A percentile compares a stretch with the other conserved stretches of the same genome.
Conservation (phyloP, 1,284 basidiomycete genomes). For the Mrakiaceae sp. region DNA sequence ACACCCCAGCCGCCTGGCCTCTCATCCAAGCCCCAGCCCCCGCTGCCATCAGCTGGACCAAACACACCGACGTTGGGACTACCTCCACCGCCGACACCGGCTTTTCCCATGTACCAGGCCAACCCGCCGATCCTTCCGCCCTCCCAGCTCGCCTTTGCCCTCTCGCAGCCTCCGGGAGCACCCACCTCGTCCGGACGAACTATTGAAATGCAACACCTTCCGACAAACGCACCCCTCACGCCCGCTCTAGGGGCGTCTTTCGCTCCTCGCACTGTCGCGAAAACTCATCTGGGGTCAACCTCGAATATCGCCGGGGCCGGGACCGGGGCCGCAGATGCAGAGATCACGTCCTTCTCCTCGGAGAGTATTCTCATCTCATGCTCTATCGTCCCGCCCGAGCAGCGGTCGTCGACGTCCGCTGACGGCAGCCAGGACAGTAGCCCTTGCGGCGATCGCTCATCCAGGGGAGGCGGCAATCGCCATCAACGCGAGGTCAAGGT, state of each 20-base stretch:
- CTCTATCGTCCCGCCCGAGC: conserved; percentile 42
- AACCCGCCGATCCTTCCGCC: conserved; percentile 9
- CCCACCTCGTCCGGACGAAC: too few species aligned
- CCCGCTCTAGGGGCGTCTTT: too few species aligned
- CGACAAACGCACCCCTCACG: too few species aligned
- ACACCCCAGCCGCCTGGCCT: neutral
- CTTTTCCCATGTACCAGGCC: conserved; percentile 13
- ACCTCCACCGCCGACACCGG: conserved; percentile 14
- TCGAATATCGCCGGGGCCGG: too few species aligned
- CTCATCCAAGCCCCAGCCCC: neutral
- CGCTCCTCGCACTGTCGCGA: too few species aligned
- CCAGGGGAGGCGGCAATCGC: too few species aligned
- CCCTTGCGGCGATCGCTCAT: too few species aligned
- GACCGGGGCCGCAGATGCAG: too few species aligned
- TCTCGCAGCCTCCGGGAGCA: neutral
- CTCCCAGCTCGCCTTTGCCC: conserved; percentile 8
- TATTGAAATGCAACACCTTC: neutral
- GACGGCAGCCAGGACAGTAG: too few species aligned
- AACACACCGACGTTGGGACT: neutral
- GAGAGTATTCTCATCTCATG: conserved; percentile 60
- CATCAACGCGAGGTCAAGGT: conserved; percentile 42
- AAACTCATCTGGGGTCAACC: too few species aligned
- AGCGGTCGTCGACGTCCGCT: too few species aligned
- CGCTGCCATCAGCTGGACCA: neutral
- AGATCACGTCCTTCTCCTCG: too few species aligned